Percentiles rank a stretch among this genome's conserved stretches.
phyloP scores from a whole-genome alignment of 768 basidiomycete species.

The Lanmaoa pseudosensibilis region DNA sequence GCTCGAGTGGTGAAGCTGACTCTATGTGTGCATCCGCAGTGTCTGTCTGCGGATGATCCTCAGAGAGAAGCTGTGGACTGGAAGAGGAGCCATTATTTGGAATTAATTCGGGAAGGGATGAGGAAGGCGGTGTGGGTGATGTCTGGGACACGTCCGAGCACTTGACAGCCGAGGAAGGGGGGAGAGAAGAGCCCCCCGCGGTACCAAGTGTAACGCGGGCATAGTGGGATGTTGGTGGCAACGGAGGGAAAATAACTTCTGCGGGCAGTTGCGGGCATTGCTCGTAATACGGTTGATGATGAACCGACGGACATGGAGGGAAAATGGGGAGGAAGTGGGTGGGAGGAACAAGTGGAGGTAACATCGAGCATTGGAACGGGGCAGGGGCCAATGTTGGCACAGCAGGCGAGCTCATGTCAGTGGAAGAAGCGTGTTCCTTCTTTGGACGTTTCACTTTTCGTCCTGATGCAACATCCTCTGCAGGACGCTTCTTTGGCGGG shows the following conservation, averaged over 20 bases:
- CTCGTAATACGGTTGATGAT: constrained; percentile 76
- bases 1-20: constrained; percentile 18
- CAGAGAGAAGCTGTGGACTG: constrained; percentile 49
- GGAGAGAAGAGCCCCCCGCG: constrained; percentile 16
- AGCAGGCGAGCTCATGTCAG: constrained; percentile 25
- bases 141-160: constrained; percentile 25
- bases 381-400: constrained; percentile 21
- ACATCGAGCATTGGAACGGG: constrained; percentile 14
- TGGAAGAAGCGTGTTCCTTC: constrained; percentile 33
- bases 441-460: constrained; percentile 50
- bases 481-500: constrained; percentile 39
- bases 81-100: constrained; percentile 67
- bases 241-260: constrained; percentile 72
- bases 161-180: constrained; percentile 26
- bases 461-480: constrained; percentile 37
- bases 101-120: constrained; percentile 59
- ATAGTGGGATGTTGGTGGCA: constrained; percentile 53
- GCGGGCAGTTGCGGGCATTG: constrained; percentile 55
- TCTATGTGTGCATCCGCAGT: constrained; percentile 15
- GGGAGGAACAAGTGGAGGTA: constrained; percentile 24
- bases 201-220: constrained; percentile 30
- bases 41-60: constrained; percentile 25
- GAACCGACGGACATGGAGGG: constrained; percentile 55
- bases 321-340: constrained; percentile 41
- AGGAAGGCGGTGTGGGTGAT: constrained; percentile 34